phyloP scores from a whole-genome alignment of 495 filamentous ascomycete species.

The Aspergillus wentii region DNA sequence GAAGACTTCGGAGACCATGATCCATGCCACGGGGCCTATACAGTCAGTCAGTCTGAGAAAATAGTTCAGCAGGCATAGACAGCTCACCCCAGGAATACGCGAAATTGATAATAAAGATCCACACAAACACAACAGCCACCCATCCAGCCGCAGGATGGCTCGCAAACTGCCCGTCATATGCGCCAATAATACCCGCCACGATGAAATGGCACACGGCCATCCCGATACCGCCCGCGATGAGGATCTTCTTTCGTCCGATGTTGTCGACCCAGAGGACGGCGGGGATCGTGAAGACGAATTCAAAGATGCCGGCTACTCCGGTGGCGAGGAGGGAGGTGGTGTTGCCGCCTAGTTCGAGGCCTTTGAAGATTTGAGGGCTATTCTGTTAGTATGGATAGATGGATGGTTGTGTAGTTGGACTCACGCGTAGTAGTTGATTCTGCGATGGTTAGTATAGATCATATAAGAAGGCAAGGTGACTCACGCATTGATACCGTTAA shows the following conservation, averaged over 20 bases:
- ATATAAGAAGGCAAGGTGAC: neutral
- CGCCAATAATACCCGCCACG: slow-evolving; percentile 36
- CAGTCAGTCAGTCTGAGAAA: neutral
- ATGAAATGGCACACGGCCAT: slow-evolving; percentile 61
- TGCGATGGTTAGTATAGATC: slow-evolving; percentile 1
- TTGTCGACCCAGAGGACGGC: slow-evolving; percentile 72
- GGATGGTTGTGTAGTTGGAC: slow-evolving; percentile 5
- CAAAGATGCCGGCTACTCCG: slow-evolving; percentile 69
- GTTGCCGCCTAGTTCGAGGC: slow-evolving; percentile 29
- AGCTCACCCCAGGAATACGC: slow-evolving; percentile 38
- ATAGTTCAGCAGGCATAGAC: neutral
- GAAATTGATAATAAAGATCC: slow-evolving; percentile 41
- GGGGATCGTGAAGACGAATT: slow-evolving; percentile 66
- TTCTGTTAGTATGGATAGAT: slow-evolving; percentile 5
- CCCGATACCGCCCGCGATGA: slow-evolving; percentile 65
- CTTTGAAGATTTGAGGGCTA: slow-evolving; percentile 33
- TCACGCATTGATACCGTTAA: slow-evolving; percentile 53
- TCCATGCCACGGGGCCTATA: slow-evolving; percentile 38
- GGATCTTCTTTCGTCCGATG: slow-evolving; percentile 68
- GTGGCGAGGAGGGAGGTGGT: slow-evolving; percentile 66
- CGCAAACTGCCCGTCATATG: slow-evolving; percentile 25
- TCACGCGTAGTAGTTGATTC: slow-evolving; percentile 54
- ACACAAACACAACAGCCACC: slow-evolving; percentile 39
- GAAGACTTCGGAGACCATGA: slow-evolving; percentile 41
- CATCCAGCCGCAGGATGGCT: slow-evolving; percentile 29